phyloP scores from a whole-genome alignment of 495 filamentous ascomycete species.

The Lophiostoma macrostomum region DNA sequence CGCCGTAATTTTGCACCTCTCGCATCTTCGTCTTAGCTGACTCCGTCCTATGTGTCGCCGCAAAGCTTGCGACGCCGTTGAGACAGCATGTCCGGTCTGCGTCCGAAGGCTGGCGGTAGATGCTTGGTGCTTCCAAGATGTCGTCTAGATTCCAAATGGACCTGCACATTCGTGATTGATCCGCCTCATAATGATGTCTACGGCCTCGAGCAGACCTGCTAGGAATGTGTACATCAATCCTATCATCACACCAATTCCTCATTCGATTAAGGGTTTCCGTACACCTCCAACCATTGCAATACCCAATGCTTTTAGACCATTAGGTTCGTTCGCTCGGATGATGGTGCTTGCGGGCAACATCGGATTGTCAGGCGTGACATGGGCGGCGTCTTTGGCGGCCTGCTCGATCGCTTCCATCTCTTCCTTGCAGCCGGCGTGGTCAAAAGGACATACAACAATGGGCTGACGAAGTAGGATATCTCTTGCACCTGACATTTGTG shows the following conservation, averaged over 20 bases:
- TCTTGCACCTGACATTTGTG: constrained; percentile 81
- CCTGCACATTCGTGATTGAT: too few relatives aligned
- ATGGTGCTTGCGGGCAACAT: constrained; percentile 81
- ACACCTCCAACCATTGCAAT: constrained; percentile 80
- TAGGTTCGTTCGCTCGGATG: constrained; percentile 69
- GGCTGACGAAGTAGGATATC: constrained; percentile 89
- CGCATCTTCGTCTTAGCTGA: not conserved
- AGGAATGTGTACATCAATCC: not conserved
- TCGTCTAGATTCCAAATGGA: too few relatives aligned
- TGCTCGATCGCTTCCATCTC: constrained; percentile 98
- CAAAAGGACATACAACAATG: constrained; percentile 93
- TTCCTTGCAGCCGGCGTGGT: constrained; percentile 92
- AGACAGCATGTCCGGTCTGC: too few relatives aligned
- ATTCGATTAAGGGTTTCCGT: constrained; percentile 90
- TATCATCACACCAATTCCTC: constrained; percentile 36
- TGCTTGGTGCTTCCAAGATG: too few relatives aligned
- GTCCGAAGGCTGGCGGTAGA: too few relatives aligned
- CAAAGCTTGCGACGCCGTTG: too few relatives aligned
- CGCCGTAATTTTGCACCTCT: too few relatives aligned
- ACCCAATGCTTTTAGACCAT: constrained; percentile 73
- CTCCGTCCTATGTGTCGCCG: too few relatives aligned
- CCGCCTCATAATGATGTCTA: not conserved
- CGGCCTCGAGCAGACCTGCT: not conserved
- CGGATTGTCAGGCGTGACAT: constrained; percentile 82
- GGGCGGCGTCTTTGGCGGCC: constrained; percentile 85